Conservation (phyloP, 495 filamentous ascomycete species). For the Letharia columbiana region DNA sequence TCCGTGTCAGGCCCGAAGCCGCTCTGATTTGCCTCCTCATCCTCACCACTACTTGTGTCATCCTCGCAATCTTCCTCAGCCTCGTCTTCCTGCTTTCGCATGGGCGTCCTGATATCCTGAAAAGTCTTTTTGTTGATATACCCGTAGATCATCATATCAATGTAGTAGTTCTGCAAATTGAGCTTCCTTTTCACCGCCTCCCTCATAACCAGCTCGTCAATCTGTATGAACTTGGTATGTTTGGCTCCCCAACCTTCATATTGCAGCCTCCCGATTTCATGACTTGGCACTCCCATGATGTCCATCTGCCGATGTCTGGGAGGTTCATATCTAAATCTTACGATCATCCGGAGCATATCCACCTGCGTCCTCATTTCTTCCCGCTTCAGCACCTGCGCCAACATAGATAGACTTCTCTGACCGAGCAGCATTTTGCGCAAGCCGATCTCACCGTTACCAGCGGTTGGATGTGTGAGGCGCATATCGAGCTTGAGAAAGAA, state of each 20-base stretch:
- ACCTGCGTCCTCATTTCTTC: slow-evolving; percentile 30
- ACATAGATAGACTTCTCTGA: slow-evolving; percentile 43
- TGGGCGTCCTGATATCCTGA: slow-evolving; percentile 27
- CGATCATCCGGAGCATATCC: slow-evolving; percentile 40
- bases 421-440: slow-evolving; percentile 49
- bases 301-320: slow-evolving; percentile 12
- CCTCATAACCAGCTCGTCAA: slow-evolving; percentile 47
- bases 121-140: slow-evolving; percentile 41
- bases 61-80: slow-evolving; percentile 4
- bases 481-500: slow-evolving; percentile 58
- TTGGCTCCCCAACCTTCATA: slow-evolving; percentile 44
- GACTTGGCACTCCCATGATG: slow-evolving; percentile 41
- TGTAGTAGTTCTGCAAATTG: slow-evolving; percentile 35
- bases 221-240: slow-evolving; percentile 36
- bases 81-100: slow-evolving; percentile 17
- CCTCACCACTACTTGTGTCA: slow-evolving; percentile 3
- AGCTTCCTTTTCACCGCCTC: slow-evolving; percentile 43
- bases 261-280: slow-evolving; percentile 41
- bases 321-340: slow-evolving; percentile 32
- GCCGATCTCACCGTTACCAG: slow-evolving; percentile 30
- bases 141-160: slow-evolving; percentile 47
- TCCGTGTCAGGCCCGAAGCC: not conserved
- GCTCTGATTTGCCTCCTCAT: slow-evolving; percentile 1
- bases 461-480: slow-evolving; percentile 45
- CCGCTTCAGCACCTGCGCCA: slow-evolving; percentile 43